These are phyloP conservation scores for Thymus mandschuricus DNA, from an alignment of 257 asterid species.

Conservation along the genomic window DNA sequence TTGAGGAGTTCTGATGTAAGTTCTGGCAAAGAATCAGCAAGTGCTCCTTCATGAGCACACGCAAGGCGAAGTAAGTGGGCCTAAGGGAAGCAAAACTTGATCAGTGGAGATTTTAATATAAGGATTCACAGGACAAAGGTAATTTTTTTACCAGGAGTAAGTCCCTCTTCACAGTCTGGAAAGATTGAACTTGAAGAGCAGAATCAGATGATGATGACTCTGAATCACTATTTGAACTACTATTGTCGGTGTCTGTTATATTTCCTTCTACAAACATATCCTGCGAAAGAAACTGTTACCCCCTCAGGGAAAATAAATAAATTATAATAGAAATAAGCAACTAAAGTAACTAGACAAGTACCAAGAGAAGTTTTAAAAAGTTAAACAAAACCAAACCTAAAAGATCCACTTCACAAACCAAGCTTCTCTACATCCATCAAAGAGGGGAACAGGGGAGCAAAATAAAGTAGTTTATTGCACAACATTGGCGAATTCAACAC, in stretches of 20 bases:
- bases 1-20: slow-evolving; percentile 76
- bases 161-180: slow-evolving; percentile 65
- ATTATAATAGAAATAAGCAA: slow-evolving; percentile 12
- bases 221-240: slow-evolving; percentile 50
- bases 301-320: slow-evolving; percentile 10
- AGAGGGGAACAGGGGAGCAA: not conserved
- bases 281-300: slow-evolving; percentile 42
- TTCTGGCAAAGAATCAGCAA: slow-evolving; percentile 79
- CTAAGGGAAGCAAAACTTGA: slow-evolving; percentile 46
- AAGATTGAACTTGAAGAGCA: slow-evolving; percentile 44
- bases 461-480: not conserved
- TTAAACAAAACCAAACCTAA: not conserved
- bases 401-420: not conserved
- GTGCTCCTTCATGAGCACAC: slow-evolving; percentile 80
- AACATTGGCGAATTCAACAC: not conserved
- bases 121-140: slow-evolving; percentile 23
- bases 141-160: slow-evolving; percentile 64
- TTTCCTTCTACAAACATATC: slow-evolving; percentile 57
- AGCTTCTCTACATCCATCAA: not conserved
- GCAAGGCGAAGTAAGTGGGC: slow-evolving; percentile 95
- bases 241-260: slow-evolving; percentile 49
- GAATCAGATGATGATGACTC: slow-evolving; percentile 48
- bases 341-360: not conserved
- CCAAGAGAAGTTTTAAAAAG: not conserved
- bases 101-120: slow-evolving; percentile 15